Base-by-base conservation (phyloP, 345 rosid species). In the Durio zibethinus region DNA sequence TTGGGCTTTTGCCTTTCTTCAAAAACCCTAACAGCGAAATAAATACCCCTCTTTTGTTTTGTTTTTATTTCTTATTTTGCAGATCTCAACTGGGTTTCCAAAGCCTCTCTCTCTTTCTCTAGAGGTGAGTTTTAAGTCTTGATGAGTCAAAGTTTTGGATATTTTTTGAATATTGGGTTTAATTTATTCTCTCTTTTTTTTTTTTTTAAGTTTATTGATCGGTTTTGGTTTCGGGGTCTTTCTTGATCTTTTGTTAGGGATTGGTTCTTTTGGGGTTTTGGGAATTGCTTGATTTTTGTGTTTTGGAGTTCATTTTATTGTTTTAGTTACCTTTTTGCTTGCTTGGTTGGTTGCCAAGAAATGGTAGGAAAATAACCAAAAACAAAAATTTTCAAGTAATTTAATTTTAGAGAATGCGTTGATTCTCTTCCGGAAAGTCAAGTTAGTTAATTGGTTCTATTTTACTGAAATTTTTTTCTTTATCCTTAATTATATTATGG, bases 131-230 rank as follows among this genome's bases (percentile, higher is more conserved):
- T 74, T 61, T 52, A 56, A 78, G 69, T 79, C 77, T 76, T 63
- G 12, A 40, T 64, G 65, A 81, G 86, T 84, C 89, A 81, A 83
- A 88, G 80, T 77, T 43, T 77, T 64, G 83, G 90, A 84, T 80
- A 83, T 83, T 14, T 67, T 14, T 25, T 3, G 10, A 66, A 38
- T 20, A 38, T 67, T 11, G 8, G 42, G 27, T 75, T 47, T 20
- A 29, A 60, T 15, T 50, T 50, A n/a, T n/a, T n/a, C n/a, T n/a
- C n/a, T n/a, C n/a, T 5, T 75, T 50, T 31, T 40, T 10, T 1
- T 4, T 48, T 7, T 66, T 75, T 21, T 65, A 63, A n/a, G 48
- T 67, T 33, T 64, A 7, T 36, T 52, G 62, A 48, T 33, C 23
- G 56, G 60, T 4, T 61, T 63, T 62, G 64, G 14, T 70, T 25